Percentiles rank a stretch among this genome's conserved stretches.
These are phyloP conservation scores for Geotrichum aggregatum DNA, from an alignment of 1,139 yeast genomes.

Conservation along the genomic window DNA sequence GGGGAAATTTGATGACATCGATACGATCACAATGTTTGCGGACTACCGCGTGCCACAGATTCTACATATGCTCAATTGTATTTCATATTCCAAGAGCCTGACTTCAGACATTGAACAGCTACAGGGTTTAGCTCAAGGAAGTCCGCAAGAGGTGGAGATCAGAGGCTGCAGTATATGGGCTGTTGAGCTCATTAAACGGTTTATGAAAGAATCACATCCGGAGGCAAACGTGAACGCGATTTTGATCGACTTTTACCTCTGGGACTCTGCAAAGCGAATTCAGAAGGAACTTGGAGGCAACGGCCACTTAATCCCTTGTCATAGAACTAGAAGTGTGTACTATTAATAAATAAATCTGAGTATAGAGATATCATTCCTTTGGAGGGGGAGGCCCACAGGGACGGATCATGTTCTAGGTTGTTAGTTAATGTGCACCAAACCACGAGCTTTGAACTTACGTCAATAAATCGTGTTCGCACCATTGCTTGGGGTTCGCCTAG, in stretches of 20 bases:
- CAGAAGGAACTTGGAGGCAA: slow-evolving; percentile 31
- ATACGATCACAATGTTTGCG: slow-evolving; percentile 45
- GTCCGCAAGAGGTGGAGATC: slow-evolving; percentile 40
- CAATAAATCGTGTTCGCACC: slow-evolving; percentile 51
- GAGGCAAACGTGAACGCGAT: slow-evolving; percentile 37
- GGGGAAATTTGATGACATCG: slow-evolving; percentile 42
- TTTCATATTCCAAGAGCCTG: slow-evolving; percentile 37
- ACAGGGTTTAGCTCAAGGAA: slow-evolving; percentile 32
- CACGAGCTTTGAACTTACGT: slow-evolving; percentile 30
- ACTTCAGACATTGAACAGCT: slow-evolving; percentile 26
- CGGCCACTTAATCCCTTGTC: slow-evolving; percentile 35
- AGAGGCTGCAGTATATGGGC: slow-evolving; percentile 44
- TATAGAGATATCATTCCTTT: neutral
- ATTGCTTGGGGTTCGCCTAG: slow-evolving; percentile 51
- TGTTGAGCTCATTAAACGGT: slow-evolving; percentile 38
- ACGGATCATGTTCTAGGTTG: slow-evolving; percentile 47
- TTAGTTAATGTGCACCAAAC: neutral
- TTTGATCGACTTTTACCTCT: slow-evolving; percentile 42
- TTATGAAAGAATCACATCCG: slow-evolving; percentile 29
- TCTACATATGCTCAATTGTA: slow-evolving; percentile 38
- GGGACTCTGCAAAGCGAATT: slow-evolving; percentile 45
- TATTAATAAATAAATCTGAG: slow-evolving; percentile 28
- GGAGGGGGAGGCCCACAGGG: slow-evolving; percentile 40
- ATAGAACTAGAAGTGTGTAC: slow-evolving; percentile 40
- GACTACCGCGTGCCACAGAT: slow-evolving; percentile 47